These are phyloP conservation scores for Hygrophila difformis DNA, from an alignment of 257 asterid species.

Conservation along the genomic window DNA sequence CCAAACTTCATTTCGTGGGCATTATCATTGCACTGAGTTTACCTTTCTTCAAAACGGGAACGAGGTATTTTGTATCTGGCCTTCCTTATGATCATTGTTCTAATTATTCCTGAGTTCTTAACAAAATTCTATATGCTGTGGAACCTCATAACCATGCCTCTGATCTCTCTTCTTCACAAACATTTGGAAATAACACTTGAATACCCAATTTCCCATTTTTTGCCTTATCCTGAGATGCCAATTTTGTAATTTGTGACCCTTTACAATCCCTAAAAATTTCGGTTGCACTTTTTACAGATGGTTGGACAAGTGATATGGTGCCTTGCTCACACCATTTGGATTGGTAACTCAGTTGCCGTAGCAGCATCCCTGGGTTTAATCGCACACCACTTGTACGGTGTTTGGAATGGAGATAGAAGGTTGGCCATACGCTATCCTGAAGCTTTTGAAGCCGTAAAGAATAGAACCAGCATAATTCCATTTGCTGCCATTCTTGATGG, in stretches of 20 bases:
- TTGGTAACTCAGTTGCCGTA: conserved; percentile 77
- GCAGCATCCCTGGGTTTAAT: conserved; percentile 90
- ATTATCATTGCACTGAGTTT: too few species aligned
- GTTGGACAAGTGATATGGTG: conserved; percentile 98
- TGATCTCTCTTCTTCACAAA: too few species aligned
- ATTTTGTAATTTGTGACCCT: background rate
- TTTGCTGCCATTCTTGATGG: conserved; percentile 90
- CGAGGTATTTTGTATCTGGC: too few species aligned
- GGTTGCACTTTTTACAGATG: conserved; percentile 34
- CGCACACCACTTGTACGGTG: conserved; percentile 88
- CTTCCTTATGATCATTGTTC: too few species aligned
- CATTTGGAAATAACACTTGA: too few species aligned
- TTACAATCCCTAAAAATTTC: background rate
- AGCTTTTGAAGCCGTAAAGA: conserved; percentile 68
- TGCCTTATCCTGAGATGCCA: too few species aligned
- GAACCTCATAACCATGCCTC: too few species aligned
- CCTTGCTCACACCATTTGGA: conserved; percentile 88
- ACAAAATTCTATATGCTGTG: too few species aligned
- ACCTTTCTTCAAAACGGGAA: too few species aligned
- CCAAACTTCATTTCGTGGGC: too few species aligned
- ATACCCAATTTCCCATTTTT: too few species aligned
- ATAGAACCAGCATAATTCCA: conserved; percentile 72
- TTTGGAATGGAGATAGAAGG: conserved; percentile 93
- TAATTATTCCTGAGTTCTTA: too few species aligned
- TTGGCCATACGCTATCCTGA: conserved; percentile 67